phyloP scores from a whole-genome alignment of 345 rosid species.

The Cardamine occulta region DNA sequence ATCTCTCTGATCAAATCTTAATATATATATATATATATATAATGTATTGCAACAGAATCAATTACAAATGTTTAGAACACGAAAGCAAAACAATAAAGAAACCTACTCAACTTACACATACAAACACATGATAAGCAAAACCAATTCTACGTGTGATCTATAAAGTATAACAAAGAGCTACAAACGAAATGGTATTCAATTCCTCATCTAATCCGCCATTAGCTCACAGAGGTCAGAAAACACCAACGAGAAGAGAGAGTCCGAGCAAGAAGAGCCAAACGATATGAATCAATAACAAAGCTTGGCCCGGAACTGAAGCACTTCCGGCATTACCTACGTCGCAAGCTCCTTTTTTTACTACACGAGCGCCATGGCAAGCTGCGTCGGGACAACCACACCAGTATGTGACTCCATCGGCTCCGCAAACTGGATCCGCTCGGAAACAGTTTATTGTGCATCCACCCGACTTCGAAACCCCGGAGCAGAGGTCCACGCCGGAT shows the following conservation, averaged over 20 bases:
- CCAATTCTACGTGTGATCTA: constrained; percentile 30
- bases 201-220: not conserved
- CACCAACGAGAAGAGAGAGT: constrained; percentile 73
- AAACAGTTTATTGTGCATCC: constrained; percentile 81
- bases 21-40: not conserved
- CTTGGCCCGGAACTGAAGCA: constrained; percentile 83
- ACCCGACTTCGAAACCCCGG: constrained; percentile 30
- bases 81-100: constrained; percentile 6
- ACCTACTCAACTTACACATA: constrained; percentile 24
- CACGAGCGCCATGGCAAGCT: constrained; percentile 64
- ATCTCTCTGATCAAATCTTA: not conserved
- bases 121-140: constrained; percentile 3
- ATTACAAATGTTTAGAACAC: not conserved
- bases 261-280: constrained; percentile 93
- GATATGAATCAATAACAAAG: constrained; percentile 81
- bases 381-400: constrained; percentile 98
- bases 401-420: constrained; percentile 81
- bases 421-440: constrained; percentile 87
- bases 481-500: constrained; percentile 48
- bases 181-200: constrained; percentile 17
- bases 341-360: constrained; percentile 74
- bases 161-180: not conserved
- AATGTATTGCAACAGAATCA: not conserved
- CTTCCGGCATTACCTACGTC: constrained; percentile 70
- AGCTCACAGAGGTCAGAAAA: constrained; percentile 51